Base-by-base conservation (phyloP, 495 filamentous ascomycete genomes). In the Achaetomiella virescens region DNA sequence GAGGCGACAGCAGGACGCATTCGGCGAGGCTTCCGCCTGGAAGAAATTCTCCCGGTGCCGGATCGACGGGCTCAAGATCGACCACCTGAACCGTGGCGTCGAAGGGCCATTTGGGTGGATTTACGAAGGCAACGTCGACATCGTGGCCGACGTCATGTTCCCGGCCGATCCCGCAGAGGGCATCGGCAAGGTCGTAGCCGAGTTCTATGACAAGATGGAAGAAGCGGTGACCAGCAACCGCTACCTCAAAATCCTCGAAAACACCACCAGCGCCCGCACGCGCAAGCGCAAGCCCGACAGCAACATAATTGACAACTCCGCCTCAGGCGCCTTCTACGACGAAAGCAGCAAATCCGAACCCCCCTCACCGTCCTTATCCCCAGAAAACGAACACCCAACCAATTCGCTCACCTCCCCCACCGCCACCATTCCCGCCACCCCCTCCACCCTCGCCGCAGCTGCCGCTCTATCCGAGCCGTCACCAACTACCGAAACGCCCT, bases 51-150 rank as follows among this genome's bases (percentile, higher is more conserved):
- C 83, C 63, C 79, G 93, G 47, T 79, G 96, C 27, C 82, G 93
- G 15, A 93, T 98, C 58, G 93, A 97, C 64, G 90, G 88, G 9
- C 78, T 98, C 6, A 95, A 87, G 63, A 95, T 98, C 52, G 92
- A 97, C 64, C 93, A 98, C 68, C 77, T 98, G 3, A 98, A 98
- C 64, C 86, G 90, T 33, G 92, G 93, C 29, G 87, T 96, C 6
- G 84, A 93, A 58, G 95, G 93, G 0, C 93, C 91, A 0, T 97
- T 98, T 67, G 91, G 89, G 0, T 98, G 93, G 93, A 98, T 98
- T 37, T 85, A 92, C 63, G 88, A 95, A 69, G 93, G 93, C 8
- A 91, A 88, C 49, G 93, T 98, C 37, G 95, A 98, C 66, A 96
- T 98, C 52, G 87, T 97, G 17, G 89, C 95, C 6, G 95, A 98